Evolutionary conservation across 352 stramenopile species (phyloP).

Genomic region (Pythium dissimile): DNA sequence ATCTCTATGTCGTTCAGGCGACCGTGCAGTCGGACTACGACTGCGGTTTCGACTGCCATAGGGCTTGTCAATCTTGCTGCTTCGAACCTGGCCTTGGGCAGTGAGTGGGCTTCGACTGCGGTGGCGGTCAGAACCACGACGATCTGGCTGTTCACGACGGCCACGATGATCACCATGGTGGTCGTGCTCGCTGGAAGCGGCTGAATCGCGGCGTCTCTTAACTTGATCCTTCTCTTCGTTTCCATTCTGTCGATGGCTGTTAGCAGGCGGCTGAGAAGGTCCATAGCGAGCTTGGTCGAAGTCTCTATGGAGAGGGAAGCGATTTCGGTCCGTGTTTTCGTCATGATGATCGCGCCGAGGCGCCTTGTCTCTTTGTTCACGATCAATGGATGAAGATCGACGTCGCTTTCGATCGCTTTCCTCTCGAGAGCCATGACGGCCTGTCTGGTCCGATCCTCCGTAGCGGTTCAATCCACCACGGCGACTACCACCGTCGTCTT

Average conservation of each 20-base stretch:
- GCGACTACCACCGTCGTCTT: neutral
- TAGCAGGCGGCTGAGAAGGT: neutral
- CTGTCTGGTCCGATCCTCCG: neutral
- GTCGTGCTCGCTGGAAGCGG: neutral
- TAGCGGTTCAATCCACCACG: slow-evolving; percentile 2
- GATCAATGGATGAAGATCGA: slow-evolving; percentile 11
- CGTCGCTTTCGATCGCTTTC: slow-evolving; percentile 12
- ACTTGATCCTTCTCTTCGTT: neutral
- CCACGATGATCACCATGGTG: neutral
- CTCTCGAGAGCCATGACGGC: slow-evolving; percentile 8
- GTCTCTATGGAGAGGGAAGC: neutral
- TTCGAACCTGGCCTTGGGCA: neutral
- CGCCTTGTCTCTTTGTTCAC: slow-evolving; percentile 8
- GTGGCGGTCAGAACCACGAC: neutral
- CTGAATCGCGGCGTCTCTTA: neutral
- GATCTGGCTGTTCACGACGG: neutral
- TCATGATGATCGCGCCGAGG: neutral
- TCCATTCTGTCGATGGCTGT: neutral
- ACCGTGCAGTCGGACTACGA: neutral
- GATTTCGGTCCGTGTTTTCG: neutral
- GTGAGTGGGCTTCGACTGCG: neutral
- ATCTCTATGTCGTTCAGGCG: neutral
- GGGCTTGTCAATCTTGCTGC: neutral
- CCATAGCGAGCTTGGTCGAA: slow-evolving; percentile 17
- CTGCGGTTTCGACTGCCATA: slow-evolving; percentile 5